These are phyloP conservation scores for Peronospora destructor DNA, from an alignment of 352 stramenopile species.

Conservation along the genomic window DNA sequence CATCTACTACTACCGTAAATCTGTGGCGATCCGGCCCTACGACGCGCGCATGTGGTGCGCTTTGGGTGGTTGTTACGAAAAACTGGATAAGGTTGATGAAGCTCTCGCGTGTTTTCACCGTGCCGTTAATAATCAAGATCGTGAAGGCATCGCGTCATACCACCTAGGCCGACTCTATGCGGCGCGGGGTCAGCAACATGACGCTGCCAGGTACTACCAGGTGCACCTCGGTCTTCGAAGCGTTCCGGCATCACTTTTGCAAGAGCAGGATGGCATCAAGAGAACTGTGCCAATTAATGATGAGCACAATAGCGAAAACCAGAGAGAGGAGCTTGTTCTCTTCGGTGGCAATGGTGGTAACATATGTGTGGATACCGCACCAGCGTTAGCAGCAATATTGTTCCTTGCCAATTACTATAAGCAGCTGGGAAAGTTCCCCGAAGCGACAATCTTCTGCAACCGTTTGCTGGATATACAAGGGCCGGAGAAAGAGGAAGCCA, in stretches of 20 bases:
- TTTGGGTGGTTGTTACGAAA: constrained; percentile 84
- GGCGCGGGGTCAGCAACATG: constrained; percentile 37
- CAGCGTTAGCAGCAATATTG: constrained; percentile 55
- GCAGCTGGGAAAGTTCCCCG: constrained; percentile 43
- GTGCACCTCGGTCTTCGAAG: constrained; percentile 52
- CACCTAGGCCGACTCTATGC: constrained; percentile 58
- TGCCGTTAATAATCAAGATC: constrained; percentile 68
- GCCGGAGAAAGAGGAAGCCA: constrained; percentile 78
- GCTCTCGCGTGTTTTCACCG: constrained; percentile 70
- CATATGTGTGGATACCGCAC: constrained; percentile 56
- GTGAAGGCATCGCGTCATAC: constrained; percentile 67
- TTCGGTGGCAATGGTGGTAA: constrained; percentile 22
- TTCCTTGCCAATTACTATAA: constrained; percentile 84
- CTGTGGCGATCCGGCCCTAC: constrained; percentile 90
- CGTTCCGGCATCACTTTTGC: constrained; percentile 16
- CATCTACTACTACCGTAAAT: constrained; percentile 98
- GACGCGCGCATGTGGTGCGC: constrained; percentile 98
- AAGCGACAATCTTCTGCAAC: constrained; percentile 69
- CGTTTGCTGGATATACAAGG: constrained; percentile 69
- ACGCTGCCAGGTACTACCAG: constrained; percentile 69
- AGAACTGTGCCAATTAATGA: background rate
- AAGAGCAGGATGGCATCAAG: constrained; percentile 15
- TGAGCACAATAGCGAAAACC: constrained; percentile 7
- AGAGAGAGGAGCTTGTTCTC: constrained; percentile 26
- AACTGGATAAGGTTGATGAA: constrained; percentile 61